Evolutionary conservation across 768 basidiomycete species (phyloP).

Genomic region (Psilocybe sp.): DNA sequence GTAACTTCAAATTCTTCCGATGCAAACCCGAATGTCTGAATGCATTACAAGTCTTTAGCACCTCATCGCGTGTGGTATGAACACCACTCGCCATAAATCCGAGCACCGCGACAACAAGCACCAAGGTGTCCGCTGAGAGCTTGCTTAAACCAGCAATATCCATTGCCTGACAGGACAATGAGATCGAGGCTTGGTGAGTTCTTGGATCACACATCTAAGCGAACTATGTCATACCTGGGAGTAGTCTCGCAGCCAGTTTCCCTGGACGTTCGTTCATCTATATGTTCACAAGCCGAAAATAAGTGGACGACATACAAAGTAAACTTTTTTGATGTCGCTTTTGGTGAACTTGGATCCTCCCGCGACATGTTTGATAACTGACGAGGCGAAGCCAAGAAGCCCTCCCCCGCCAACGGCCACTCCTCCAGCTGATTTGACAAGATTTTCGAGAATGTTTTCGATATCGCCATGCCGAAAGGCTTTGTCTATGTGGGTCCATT

Average conservation of each 20-base stretch:
- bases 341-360: conserved; percentile 60
- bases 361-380: conserved; percentile 39
- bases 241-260: conserved; percentile 72
- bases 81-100: conserved; percentile 46
- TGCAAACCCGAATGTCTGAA: conserved; percentile 58
- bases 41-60: not conserved
- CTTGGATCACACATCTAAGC: conserved; percentile 1
- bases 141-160: conserved; percentile 70
- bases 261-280: conserved; percentile 28
- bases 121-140: conserved; percentile 59
- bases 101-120: conserved; percentile 55
- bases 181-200: not conserved
- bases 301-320: conserved; percentile 43
- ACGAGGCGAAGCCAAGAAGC: conserved; percentile 49
- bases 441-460: conserved; percentile 60
- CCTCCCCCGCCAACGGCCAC: conserved; percentile 40
- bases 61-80: not conserved
- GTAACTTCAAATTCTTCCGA: conserved; percentile 73
- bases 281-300: not conserved
- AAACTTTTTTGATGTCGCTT: conserved; percentile 66
- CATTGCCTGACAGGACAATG: conserved; percentile 46
- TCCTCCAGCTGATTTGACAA: conserved; percentile 54
- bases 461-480: conserved; percentile 79
- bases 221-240: conserved; percentile 40
- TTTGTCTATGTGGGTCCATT: conserved; percentile 40